Evolutionary conservation across 2,329 filamentous ascomycete species (phyloP), one percentile per base, ranked within the genome.

Genomic region (Paramyrothecium roridum): DNA sequence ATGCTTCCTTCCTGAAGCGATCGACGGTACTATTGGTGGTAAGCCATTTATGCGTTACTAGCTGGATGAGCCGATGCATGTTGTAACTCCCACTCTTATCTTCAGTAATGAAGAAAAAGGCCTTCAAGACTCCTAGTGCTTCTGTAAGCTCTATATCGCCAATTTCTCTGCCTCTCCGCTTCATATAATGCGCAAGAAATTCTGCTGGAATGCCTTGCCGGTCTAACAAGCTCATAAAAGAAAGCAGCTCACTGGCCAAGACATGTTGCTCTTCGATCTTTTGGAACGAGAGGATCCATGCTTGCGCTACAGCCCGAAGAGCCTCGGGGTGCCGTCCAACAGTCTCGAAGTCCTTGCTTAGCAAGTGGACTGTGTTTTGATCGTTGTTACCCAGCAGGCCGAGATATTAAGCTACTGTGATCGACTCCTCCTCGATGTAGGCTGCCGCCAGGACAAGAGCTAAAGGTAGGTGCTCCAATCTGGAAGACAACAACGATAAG

Each of bases 371-470:
- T 20, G 64, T 21, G 4, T 49, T 54, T 2, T 56, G 21, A 16
- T 71, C 53, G 11, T 60, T 37, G 16, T 3, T 33, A 4, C 22
- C 49, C 33, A 51, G 22, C 4, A 19, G 30, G 19, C 30, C 16
- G 1, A 73, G 57, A 49, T 74, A 73, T 21, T 54, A 49, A 0
- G 54, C n/a, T 2, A 59, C 59, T 2, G 67, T 54, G 2, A 65
- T 63, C 3, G 48, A 22, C 2, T 37, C 71, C 20, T 59, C 59
- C 51, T 65, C 65, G 53, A 77, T 70, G 52, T 67, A 77, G 8
- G 67, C 64, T 2, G 67, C 64, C 19, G 72, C 72, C 50, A 74
- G 70, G 34, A 54, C 63, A 46, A 75, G 69, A 3, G 72, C 72
- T 2, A 76, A 61, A 1, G 72, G 71, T 7, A 75, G 57, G 45